A percentile compares a stretch with the other conserved stretches of the same genome.
These are phyloP conservation scores for Wickerhamomyces sp. DNA, from an alignment of 1,139 yeast genomes.

Conservation along the genomic window DNA sequence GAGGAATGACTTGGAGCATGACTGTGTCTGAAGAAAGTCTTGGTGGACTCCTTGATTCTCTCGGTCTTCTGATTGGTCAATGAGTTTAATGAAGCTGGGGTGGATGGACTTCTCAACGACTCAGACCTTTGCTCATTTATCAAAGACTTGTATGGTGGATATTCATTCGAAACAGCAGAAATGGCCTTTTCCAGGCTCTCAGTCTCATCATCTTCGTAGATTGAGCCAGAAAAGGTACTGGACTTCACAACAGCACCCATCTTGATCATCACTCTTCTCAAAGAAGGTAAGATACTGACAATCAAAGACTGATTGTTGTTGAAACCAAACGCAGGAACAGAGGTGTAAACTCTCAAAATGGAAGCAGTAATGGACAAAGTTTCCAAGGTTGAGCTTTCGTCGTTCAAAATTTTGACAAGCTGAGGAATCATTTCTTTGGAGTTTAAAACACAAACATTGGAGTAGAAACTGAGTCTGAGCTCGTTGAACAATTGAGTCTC, in stretches of 20 bases:
- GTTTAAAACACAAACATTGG: constrained; percentile 23
- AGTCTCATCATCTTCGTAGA: constrained; percentile 17
- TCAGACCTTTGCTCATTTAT: constrained; percentile 2
- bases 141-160: constrained; percentile 9
- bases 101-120: constrained; percentile 10
- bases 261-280: constrained; percentile 19
- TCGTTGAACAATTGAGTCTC: constrained; percentile 18
- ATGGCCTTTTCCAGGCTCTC: constrained; percentile 12
- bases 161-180: constrained; percentile 18
- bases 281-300: constrained; percentile 14
- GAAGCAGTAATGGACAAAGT: constrained; percentile 18
- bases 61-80: constrained; percentile 18
- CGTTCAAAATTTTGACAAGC: constrained; percentile 16
- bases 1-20: constrained; percentile 12
- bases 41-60: constrained; percentile 20
- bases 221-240: constrained; percentile 13
- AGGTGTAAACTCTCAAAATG: constrained; percentile 14
- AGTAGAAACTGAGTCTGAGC: constrained; percentile 22
- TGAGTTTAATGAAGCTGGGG: constrained; percentile 14
- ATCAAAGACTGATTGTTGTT: constrained; percentile 10
- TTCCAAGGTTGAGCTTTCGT: constrained; percentile 18
- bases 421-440: constrained; percentile 23
- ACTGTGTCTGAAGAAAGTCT: constrained; percentile 18
- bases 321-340: constrained; percentile 9
- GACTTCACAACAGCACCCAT: constrained; percentile 15